These are phyloP conservation scores for Penicillium simplicissimum DNA, from an alignment of 495 filamentous ascomycete genomes.

Conservation along the genomic window DNA sequence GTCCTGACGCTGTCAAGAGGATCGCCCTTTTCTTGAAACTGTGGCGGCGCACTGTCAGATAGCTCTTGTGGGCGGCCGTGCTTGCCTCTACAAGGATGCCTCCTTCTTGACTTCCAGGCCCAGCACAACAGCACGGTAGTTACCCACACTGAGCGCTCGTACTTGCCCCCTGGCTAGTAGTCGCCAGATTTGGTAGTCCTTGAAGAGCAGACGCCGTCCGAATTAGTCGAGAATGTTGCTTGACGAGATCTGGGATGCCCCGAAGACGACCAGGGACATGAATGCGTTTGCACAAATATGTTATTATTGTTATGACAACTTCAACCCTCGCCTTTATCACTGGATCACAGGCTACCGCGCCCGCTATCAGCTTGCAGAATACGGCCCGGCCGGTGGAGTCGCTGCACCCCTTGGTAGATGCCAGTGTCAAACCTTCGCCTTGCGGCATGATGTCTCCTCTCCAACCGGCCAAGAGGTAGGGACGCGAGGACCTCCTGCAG, in stretches of 20 bases:
- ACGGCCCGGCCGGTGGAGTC: not conserved
- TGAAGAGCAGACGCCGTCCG: not conserved
- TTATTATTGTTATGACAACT: constrained; percentile 4
- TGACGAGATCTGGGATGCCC: constrained; percentile 10
- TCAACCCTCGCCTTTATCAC: constrained; percentile 6
- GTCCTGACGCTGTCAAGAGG: too few relatives aligned
- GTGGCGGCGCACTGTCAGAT: too few relatives aligned
- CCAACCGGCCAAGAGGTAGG: not conserved
- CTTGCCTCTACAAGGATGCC: not conserved
- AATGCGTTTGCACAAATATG: constrained; percentile 14
- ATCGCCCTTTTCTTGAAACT: too few relatives aligned
- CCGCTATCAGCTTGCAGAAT: not conserved
- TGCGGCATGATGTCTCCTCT: not conserved
- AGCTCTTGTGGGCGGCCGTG: not conserved
- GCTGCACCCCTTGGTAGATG: constrained; percentile 10
- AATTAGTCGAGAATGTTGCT: constrained; percentile 3
- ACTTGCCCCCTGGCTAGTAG: not conserved
- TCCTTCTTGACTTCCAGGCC: not conserved
- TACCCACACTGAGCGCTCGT: not conserved
- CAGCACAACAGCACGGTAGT: not conserved
- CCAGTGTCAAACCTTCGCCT: constrained; percentile 3
- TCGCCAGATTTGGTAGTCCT: too few relatives aligned
- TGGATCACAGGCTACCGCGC: not conserved
- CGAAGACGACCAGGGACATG: constrained; percentile 4
- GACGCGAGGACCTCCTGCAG: not conserved